Conservation (phyloP, 768 basidiomycete species). For the Suillus hirtellus region DNA sequence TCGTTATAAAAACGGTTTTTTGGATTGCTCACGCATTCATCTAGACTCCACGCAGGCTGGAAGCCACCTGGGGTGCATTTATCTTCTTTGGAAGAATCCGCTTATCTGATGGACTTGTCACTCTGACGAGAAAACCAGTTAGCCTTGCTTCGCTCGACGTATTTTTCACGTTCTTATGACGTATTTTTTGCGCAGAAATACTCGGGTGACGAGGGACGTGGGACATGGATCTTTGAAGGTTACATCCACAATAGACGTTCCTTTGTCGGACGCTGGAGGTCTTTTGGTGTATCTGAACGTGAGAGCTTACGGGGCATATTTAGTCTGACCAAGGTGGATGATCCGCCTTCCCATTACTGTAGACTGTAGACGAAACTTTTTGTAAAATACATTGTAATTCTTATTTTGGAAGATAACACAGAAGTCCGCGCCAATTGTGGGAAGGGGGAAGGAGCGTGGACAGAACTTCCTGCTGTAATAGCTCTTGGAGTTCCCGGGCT, state of each 20-base stretch:
- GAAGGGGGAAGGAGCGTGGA: constrained; percentile 6
- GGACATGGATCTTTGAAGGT: constrained; percentile 61
- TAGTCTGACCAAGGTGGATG: constrained; percentile 49
- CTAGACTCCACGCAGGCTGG: constrained; percentile 55
- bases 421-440: constrained; percentile 3
- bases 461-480: not conserved
- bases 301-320: constrained; percentile 53
- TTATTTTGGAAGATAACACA: constrained; percentile 9
- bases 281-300: constrained; percentile 33
- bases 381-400: not conserved
- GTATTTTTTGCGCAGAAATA: constrained; percentile 39
- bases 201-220: constrained; percentile 38
- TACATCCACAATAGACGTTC: constrained; percentile 47
- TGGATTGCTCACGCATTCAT: constrained; percentile 23
- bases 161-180: constrained; percentile 10
- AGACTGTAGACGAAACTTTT: not conserved
- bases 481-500: not conserved
- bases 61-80: constrained; percentile 68
- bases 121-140: constrained; percentile 63
- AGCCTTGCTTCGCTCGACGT: constrained; percentile 23
- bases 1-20: constrained; percentile 20
- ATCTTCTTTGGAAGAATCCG: constrained; percentile 58
- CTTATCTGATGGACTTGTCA: constrained; percentile 55
- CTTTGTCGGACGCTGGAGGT: constrained; percentile 57
- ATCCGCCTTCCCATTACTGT: constrained; percentile 17